phyloP scores from a whole-genome alignment of 345 rosid species.

The Clausena lansium region DNA sequence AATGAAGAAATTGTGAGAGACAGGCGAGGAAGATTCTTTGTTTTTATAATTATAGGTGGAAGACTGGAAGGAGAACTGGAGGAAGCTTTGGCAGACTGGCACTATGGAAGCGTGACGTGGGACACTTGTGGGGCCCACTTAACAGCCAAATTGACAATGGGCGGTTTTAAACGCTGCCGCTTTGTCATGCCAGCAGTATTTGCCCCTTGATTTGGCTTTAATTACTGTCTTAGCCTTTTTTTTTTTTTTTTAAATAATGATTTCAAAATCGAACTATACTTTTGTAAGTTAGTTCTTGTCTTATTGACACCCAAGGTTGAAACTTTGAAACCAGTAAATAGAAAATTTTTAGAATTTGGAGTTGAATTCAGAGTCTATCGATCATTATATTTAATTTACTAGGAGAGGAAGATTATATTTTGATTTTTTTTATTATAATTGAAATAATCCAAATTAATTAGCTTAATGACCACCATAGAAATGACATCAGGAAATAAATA shows the following conservation, averaged over 20 bases:
- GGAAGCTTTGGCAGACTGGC: slow-evolving; percentile 7
- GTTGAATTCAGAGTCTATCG: neutral
- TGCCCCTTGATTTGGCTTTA: slow-evolving; percentile 13
- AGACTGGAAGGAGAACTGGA: neutral
- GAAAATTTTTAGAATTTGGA: neutral
- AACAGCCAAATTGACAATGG: slow-evolving; percentile 22
- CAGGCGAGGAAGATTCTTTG: slow-evolving; percentile 15
- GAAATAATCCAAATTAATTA: neutral
- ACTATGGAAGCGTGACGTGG: neutral
- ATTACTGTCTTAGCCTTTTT: neutral
- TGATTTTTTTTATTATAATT: neutral
- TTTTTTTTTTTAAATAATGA: too few species aligned
- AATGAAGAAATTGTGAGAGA: neutral
- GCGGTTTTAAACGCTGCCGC: slow-evolving; percentile 1
- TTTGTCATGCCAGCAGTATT: slow-evolving; percentile 4
- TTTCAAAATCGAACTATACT: neutral
- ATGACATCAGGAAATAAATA: too few species aligned
- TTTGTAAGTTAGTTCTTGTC: neutral
- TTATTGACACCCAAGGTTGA: too few species aligned
- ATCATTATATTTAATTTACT: neutral
- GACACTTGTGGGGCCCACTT: slow-evolving; percentile 25
- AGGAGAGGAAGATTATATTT: neutral
- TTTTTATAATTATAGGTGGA: slow-evolving; percentile 9
- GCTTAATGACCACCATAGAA: neutral
- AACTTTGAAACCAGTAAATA: neutral